A percentile compares a stretch with the other conserved stretches of the same genome.
phyloP scores from a whole-genome alignment of 345 rosid genomes.

The Pistacia vera region DNA sequence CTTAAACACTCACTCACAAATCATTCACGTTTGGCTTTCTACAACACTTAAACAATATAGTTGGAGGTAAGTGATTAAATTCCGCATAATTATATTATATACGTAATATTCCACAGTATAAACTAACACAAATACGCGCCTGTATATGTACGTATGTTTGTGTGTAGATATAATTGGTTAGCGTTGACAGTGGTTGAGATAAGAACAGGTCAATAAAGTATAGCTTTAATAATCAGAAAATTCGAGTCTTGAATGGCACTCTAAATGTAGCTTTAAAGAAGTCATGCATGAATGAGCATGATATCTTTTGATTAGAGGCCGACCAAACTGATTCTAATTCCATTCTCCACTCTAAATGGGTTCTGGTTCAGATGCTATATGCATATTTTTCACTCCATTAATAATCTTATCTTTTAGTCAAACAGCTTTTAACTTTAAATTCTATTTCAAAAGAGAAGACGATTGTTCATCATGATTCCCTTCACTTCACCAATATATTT shows the following conservation, averaged over 20 bases:
- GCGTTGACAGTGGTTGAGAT: slow-evolving; percentile 17
- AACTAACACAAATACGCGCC: not conserved
- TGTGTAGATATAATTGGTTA: not conserved
- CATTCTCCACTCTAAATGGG: slow-evolving; percentile 38
- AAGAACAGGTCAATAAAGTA: slow-evolving; percentile 29
- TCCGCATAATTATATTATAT: too few relatives aligned
- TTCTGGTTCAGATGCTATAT: slow-evolving; percentile 13
- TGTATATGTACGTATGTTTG: too few relatives aligned
- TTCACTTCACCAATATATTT: too few relatives aligned
- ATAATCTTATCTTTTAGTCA: slow-evolving; percentile 22
- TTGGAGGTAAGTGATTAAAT: too few relatives aligned
- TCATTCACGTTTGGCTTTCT: too few relatives aligned
- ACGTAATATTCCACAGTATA: too few relatives aligned
- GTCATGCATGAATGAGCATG: not conserved
- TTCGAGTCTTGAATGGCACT: slow-evolving; percentile 38
- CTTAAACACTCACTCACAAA: too few relatives aligned
- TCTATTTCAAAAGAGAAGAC: slow-evolving; percentile 4
- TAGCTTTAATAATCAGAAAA: slow-evolving; percentile 19
- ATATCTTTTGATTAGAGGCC: slow-evolving; percentile 33
- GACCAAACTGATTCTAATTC: slow-evolving; percentile 47
- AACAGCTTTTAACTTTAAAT: not conserved
- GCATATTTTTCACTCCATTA: not conserved
- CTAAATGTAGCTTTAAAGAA: slow-evolving; percentile 16
- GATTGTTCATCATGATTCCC: not conserved
- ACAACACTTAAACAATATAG: too few relatives aligned